A percentile compares a stretch with the other conserved stretches of the same genome.
Conservation (phyloP, 2,329 filamentous ascomycete species). For the Neofusicoccum umdonicola region DNA sequence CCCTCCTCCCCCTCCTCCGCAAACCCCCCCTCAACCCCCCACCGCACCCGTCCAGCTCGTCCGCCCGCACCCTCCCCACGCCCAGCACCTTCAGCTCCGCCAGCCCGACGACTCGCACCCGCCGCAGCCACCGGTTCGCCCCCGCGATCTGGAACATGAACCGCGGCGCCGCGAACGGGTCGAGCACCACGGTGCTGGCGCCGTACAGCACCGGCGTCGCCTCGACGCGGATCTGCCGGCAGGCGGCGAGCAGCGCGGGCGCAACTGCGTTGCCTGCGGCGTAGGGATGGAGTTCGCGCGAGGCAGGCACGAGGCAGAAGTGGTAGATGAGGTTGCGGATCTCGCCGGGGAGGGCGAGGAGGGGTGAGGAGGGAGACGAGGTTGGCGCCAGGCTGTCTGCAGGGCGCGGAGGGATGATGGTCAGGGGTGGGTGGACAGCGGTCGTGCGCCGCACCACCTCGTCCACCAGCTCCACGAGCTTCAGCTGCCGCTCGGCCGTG, state of each 20-base stretch:
- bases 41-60: not conserved
- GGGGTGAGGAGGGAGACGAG: not conserved
- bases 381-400: too few species aligned
- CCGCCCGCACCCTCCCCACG: not conserved
- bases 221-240: slow-evolving; percentile 41
- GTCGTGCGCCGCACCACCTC: not conserved
- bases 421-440: not conserved
- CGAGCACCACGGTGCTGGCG: slow-evolving; percentile 50
- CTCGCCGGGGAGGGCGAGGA: slow-evolving; percentile 56
- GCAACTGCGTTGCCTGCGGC: not conserved
- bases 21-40: not conserved
- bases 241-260: slow-evolving; percentile 41
- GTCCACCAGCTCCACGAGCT: not conserved
- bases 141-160: slow-evolving; percentile 30
- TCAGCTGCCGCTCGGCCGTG: not conserved
- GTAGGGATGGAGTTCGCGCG: too few species aligned
- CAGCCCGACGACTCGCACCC: not conserved
- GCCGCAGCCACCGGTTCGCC: not conserved
- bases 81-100: not conserved
- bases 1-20: not conserved
- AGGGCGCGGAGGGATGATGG: not conserved
- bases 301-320: slow-evolving; percentile 29
- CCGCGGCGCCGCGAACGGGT: slow-evolving; percentile 44
- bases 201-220: slow-evolving; percentile 47
- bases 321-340: slow-evolving; percentile 59